Percentiles rank a stretch among this genome's conserved stretches.
Evolutionary conservation across 106 monocot species (phyloP).

Genomic region (Agapanthus africanus): DNA sequence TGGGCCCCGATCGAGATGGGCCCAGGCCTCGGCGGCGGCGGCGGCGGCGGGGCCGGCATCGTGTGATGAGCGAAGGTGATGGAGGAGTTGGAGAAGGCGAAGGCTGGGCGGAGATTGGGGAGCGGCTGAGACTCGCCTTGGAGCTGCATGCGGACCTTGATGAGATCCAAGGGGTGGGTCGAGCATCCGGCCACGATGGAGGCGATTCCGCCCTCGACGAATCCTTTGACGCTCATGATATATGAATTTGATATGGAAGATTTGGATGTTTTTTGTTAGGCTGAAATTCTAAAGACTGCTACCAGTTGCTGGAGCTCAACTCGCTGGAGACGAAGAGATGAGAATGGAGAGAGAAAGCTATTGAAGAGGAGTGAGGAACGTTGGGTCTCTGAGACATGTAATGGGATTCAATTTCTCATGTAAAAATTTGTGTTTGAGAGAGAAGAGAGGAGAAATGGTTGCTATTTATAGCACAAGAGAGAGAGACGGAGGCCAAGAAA

Average conservation of each 20-base stretch:
- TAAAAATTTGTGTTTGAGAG: neutral
- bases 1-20: constrained; percentile 38
- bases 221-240: constrained; percentile 67
- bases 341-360: constrained; percentile 26
- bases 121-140: constrained; percentile 37
- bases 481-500: no score
- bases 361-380: constrained; percentile 28
- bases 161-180: constrained; percentile 74
- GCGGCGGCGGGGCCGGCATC: constrained; percentile 3
- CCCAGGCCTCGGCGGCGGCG: constrained; percentile 19
- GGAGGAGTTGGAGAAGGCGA: neutral
- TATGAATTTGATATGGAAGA: no score
- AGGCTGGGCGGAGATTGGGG: constrained; percentile 13
- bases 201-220: constrained; percentile 71
- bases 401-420: neutral
- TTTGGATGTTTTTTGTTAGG: no score
- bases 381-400: constrained; percentile 29
- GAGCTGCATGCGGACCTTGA: constrained; percentile 83
- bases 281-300: no score
- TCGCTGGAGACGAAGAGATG: constrained; percentile 37
- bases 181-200: constrained; percentile 69
- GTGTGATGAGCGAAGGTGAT: neutral
- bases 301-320: no score
- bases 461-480: no score
- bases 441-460: neutral